phyloP scores from a whole-genome alignment of 306 rosid genomes.

The Ormosia semicastrata region DNA sequence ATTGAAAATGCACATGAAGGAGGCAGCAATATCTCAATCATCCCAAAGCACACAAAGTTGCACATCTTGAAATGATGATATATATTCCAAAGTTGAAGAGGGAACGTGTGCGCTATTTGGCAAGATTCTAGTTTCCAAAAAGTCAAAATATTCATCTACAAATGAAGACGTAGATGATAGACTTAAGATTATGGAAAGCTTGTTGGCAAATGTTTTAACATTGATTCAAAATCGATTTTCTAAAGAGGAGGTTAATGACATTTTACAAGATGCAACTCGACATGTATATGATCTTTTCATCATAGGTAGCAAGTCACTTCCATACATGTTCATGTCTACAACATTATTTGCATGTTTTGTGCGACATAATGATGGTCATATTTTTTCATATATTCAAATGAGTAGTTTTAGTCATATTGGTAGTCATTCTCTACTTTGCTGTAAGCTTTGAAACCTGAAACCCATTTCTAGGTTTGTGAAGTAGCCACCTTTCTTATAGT shows the following conservation, averaged over 20 bases:
- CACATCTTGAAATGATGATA: too few species aligned
- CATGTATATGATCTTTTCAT: not conserved
- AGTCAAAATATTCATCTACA: not conserved
- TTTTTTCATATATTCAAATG: too few species aligned
- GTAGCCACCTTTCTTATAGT: constrained; percentile 26
- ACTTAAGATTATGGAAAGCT: not conserved
- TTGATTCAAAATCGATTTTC: not conserved
- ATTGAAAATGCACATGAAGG: too few species aligned
- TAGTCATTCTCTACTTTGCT: not conserved
- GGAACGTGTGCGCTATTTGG: not conserved
- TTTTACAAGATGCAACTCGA: too few species aligned
- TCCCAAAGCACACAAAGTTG: too few species aligned
- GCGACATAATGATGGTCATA: too few species aligned
- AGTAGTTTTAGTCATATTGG: too few species aligned
- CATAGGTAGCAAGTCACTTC: too few species aligned
- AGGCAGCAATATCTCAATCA: too few species aligned
- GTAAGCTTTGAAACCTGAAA: not conserved
- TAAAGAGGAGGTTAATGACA: not conserved
- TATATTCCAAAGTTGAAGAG: too few species aligned
- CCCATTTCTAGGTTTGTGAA: constrained; percentile 34
- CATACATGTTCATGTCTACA: too few species aligned
- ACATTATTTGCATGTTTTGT: too few species aligned
- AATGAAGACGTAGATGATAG: not conserved
- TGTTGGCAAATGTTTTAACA: not conserved
- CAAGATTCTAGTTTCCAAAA: not conserved